A percentile compares a stretch with the other conserved stretches of the same genome.
Conservation (phyloP, 768 basidiomycete genomes). For the Suillus placidus region DNA sequence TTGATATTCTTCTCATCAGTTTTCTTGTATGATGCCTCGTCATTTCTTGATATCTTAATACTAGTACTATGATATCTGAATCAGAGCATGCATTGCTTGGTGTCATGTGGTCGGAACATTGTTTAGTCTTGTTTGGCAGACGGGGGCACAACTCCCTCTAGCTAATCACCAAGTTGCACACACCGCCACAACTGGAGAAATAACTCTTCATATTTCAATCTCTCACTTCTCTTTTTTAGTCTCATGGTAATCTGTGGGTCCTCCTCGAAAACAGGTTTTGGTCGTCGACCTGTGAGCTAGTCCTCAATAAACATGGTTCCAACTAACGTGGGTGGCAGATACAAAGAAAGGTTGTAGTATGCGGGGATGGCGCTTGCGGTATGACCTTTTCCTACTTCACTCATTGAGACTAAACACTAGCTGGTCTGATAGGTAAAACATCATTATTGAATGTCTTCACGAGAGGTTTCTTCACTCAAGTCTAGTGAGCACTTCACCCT, state of each 20-base stretch:
- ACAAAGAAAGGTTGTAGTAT: conserved; percentile 79
- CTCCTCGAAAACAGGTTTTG: conserved; percentile 57
- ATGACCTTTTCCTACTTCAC: conserved; percentile 27
- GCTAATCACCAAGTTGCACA: not conserved
- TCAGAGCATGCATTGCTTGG: conserved; percentile 1
- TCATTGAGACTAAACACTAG: not conserved
- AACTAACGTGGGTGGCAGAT: conserved; percentile 34
- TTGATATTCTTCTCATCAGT: conserved; percentile 4
- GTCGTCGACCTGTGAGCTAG: conserved; percentile 39
- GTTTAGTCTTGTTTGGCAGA: not conserved
- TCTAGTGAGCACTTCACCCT: conserved; percentile 63
- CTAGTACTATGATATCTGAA: not conserved
- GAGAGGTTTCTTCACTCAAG: conserved; percentile 90
- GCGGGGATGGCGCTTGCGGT: conserved; percentile 97
- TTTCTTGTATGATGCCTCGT: conserved; percentile 21
- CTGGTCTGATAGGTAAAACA: conserved; percentile 61
- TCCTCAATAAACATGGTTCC: conserved; percentile 13
- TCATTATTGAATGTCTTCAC: conserved; percentile 88
- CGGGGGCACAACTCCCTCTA: not conserved
- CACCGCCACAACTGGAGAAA: conserved; percentile 3
- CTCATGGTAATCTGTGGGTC: conserved; percentile 62
- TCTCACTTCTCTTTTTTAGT: conserved; percentile 23
- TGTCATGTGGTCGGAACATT: not conserved
- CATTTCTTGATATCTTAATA: conserved; percentile 21
- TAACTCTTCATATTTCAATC: not conserved